Evolutionary conservation across 106 monocot species (phyloP).

Genomic region (Amphibolis antarctica): DNA sequence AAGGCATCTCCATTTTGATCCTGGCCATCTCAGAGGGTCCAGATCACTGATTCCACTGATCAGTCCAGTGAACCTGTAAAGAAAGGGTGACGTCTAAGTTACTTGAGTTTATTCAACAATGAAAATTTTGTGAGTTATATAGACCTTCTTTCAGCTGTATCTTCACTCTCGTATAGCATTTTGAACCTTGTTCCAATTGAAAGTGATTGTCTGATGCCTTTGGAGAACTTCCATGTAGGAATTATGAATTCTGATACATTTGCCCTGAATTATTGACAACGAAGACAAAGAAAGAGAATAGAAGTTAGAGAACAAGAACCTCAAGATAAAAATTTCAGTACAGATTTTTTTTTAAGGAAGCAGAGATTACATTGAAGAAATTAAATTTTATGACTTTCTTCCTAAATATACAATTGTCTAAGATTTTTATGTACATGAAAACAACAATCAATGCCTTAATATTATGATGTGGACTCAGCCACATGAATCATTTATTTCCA

Average conservation of each 20-base stretch:
- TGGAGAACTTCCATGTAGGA: constrained; percentile 15
- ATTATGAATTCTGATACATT: constrained; percentile 15
- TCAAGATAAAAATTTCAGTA: too few relatives aligned
- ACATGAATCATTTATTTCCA: too few relatives aligned
- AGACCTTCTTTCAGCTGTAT: constrained; percentile 85
- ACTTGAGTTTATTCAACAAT: neutral
- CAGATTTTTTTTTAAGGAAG: too few relatives aligned
- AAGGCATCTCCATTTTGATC: constrained; percentile 81
- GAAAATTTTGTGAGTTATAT: neutral
- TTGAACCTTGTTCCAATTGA: constrained; percentile 50
- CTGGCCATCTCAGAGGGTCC: constrained; percentile 68
- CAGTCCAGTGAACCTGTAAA: constrained; percentile 51
- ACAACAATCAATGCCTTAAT: too few relatives aligned
- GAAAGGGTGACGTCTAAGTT: neutral
- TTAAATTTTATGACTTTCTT: too few relatives aligned
- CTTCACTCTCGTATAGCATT: constrained; percentile 48
- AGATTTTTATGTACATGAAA: too few relatives aligned
- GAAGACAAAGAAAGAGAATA: neutral
- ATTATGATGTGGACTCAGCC: too few relatives aligned
- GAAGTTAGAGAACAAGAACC: too few relatives aligned
- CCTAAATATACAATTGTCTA: too few relatives aligned
- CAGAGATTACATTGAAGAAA: too few relatives aligned
- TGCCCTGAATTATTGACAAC: neutral
- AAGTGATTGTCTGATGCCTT: constrained; percentile 37
- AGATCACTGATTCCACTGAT: constrained; percentile 47